Percentiles rank a stretch among this genome's conserved stretches.
phyloP scores from a whole-genome alignment of 192 early-diverging fungal species.

The Coemansia sp. region DNA sequence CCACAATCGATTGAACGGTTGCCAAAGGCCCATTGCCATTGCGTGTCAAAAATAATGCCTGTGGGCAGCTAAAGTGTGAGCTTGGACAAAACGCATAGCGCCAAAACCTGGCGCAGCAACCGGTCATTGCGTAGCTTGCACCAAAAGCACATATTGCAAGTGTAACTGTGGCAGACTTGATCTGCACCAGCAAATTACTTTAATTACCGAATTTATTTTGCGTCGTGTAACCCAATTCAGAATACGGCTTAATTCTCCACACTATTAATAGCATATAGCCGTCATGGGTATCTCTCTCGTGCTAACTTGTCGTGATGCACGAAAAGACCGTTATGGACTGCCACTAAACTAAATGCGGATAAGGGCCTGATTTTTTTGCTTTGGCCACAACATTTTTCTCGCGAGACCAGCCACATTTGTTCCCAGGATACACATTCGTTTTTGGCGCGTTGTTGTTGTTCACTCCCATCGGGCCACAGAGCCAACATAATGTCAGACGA shows the following conservation, averaged over 20 bases:
- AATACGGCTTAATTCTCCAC: constrained; percentile 4
- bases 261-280: not conserved
- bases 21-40: not conserved
- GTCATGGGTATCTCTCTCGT: not conserved
- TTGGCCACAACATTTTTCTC: not conserved
- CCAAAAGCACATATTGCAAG: not conserved
- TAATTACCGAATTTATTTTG: not conserved
- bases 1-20: not conserved
- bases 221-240: not conserved
- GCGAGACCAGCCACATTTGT: not conserved
- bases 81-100: not conserved
- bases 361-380: not conserved
- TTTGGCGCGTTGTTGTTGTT: not conserved
- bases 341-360: not conserved
- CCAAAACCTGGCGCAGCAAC: not conserved
- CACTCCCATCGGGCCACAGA: not conserved
- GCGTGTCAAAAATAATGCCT: not conserved
- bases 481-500: not conserved
- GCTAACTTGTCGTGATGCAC: not conserved
- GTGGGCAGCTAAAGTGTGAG: not conserved
- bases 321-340: not conserved
- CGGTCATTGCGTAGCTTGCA: no score
- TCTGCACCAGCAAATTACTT: not conserved
- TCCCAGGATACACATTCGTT: not conserved
- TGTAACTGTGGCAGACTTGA: not conserved